Evolutionary conservation across 2,329 filamentous ascomycete genomes (phyloP), one percentile per base, ranked within the genome.

Genomic region (Ceratocystis ficicola): DNA sequence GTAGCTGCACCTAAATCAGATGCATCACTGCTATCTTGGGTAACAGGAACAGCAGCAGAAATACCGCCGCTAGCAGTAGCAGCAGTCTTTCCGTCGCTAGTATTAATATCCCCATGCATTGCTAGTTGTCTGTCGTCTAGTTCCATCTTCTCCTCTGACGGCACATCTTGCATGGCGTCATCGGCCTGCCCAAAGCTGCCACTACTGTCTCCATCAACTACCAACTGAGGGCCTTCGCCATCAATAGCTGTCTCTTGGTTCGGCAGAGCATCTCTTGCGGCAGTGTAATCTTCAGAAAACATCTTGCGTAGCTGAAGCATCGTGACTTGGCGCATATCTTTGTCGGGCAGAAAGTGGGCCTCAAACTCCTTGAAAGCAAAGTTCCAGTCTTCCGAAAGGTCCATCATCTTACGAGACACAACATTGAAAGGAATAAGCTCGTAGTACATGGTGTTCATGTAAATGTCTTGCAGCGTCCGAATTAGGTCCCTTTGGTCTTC

Each of bases 331-430:
- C 91, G 84, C 72, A 99, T 95, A 76, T 99, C 94, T 72, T 95
- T 97, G 74, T 99, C 95, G 0, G 93, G 93, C 71, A 99, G 87
- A 76, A 93, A 99, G 71, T 95, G 89, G 55, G 86, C 84, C 73
- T 99, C 95, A 68, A 99, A 97, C 65, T 94, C 88, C 66, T 85
- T 81, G 76, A 99, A 99, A 0, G 85, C 85, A 28, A 87, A 85
- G 72, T 99, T 95, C 94, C 94, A 99, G 69, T 92, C 90, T 22
- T 91, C 86, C 3, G 93, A 92, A 70, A 89, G 95, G 73, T 96
- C 92, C 69, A 97, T 86, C 79, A 96, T 94, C 66, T 90, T 88
- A 70, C 93, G 86, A 62, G 96, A 84, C 6, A 93, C 88, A 66
- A 87, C 83, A 71, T 97, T 99, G 69, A 99, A 82, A 0, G 95